Evolutionary conservation across 1,284 basidiomycete genomes (phyloP).

Genomic region (Exobasidium rhododendri): DNA sequence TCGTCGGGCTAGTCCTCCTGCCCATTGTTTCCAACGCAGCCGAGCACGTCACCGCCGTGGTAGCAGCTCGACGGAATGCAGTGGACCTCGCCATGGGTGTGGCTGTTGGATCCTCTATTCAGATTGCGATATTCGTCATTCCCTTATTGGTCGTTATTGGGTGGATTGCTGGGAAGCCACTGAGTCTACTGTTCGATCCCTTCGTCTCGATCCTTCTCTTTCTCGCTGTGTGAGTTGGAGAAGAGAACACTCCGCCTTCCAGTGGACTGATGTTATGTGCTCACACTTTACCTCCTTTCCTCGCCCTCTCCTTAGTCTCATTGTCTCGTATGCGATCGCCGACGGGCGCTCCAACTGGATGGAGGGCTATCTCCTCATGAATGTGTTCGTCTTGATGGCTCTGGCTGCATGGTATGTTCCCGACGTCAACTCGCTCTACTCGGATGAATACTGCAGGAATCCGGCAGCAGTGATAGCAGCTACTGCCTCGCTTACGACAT

Average conservation of each 20-base stretch:
- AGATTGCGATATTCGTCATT: constrained; percentile 46
- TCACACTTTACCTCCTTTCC: neutral
- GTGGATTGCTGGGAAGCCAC: constrained; percentile 42
- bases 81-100: constrained; percentile 42
- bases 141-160: constrained; percentile 44
- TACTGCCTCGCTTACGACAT: neutral
- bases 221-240: constrained; percentile 17
- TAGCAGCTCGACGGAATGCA: constrained; percentile 44
- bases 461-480: neutral
- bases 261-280: neutral
- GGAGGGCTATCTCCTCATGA: constrained; percentile 29
- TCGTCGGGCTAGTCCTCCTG: constrained; percentile 41
- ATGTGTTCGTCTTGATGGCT: constrained; percentile 38
- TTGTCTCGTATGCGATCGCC: constrained; percentile 43
- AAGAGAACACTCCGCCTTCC: neutral
- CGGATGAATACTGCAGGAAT: constrained; percentile 13
- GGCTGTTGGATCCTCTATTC: constrained; percentile 44
- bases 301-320: constrained; percentile 20
- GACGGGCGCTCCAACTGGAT: constrained; percentile 41
- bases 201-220: constrained; percentile 45
- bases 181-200: constrained; percentile 42
- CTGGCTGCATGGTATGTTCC: constrained; percentile 18
- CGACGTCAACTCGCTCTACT: neutral
- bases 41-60: constrained; percentile 43
- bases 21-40: constrained; percentile 42